A percentile compares a stretch with the other conserved stretches of the same genome.
Conservation (phyloP, 257 asterid genomes). For the Avicennia marina region DNA sequence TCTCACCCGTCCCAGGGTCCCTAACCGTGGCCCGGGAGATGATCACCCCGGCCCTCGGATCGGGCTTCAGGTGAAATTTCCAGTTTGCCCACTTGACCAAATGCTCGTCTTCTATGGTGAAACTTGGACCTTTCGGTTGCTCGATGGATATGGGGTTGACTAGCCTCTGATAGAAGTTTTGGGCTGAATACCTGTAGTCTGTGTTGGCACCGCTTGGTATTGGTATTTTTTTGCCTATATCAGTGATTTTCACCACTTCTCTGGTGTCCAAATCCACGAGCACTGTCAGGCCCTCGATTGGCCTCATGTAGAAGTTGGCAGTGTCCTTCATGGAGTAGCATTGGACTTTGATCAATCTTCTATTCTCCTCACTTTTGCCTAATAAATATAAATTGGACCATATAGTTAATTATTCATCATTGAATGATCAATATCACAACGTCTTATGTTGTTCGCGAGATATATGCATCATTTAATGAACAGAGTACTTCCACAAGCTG, state of each 20-base stretch:
- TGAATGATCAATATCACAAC: too few species aligned
- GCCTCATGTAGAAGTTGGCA: conserved; percentile 94
- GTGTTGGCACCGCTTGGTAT: conserved; percentile 80
- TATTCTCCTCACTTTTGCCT: conserved; percentile 70
- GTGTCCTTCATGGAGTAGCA: conserved; percentile 81
- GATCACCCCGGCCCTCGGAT: conserved; percentile 66
- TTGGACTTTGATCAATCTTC: conserved; percentile 75
- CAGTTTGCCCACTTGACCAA: conserved; percentile 77
- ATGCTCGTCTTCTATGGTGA: conserved; percentile 48
- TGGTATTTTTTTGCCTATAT: conserved; percentile 65
- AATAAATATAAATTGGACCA: neutral
- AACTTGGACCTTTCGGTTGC: conserved; percentile 74
- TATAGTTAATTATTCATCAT: too few species aligned
- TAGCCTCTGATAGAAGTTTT: conserved; percentile 47
- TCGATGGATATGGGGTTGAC: conserved; percentile 79
- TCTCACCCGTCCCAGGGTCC: conserved; percentile 43
- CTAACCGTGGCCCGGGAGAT: conserved; percentile 54
- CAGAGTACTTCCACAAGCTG: too few species aligned
- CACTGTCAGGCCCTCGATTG: conserved; percentile 89
- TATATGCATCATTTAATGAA: too few species aligned
- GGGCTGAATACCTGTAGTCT: conserved; percentile 70
- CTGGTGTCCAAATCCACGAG: conserved; percentile 71
- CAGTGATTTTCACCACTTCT: conserved; percentile 53
- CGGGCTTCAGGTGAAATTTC: conserved; percentile 77
- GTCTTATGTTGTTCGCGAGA: too few species aligned